Conservation (phyloP, 73 alveolate species). For the Tetrahymena borealis region DNA sequence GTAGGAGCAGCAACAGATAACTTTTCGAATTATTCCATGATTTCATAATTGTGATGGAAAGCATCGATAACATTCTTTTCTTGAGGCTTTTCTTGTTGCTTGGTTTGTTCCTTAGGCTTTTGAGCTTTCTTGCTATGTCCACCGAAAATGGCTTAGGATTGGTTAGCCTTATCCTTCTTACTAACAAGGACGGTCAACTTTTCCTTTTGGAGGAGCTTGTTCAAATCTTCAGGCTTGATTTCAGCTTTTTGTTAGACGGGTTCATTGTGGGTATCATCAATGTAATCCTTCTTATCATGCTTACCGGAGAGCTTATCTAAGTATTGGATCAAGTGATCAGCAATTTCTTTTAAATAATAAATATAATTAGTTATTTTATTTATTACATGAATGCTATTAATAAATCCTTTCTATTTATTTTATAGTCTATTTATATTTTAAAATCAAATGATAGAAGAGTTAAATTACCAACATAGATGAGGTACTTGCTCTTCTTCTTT, state of each 20-base stretch:
- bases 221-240: not conserved
- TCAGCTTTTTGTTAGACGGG: not conserved
- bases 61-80: not conserved
- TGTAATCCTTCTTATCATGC: not conserved
- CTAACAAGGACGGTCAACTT: not conserved
- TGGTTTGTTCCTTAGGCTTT: not conserved
- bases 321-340: not conserved
- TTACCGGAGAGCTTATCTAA: not conserved
- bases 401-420: no score
- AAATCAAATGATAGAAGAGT: not conserved
- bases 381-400: not conserved
- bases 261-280: not conserved
- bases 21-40: constrained; percentile 1
- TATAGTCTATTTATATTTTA: not conserved
- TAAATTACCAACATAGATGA: not conserved
- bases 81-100: not conserved
- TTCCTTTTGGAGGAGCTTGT: not conserved
- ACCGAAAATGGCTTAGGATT: not conserved
- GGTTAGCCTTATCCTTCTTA: not conserved
- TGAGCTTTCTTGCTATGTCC: not conserved
- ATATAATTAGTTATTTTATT: not conserved
- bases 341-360: not conserved
- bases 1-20: not conserved
- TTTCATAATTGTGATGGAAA: not conserved
- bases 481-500: not conserved